These are phyloP conservation scores for Gaultheria prostrata DNA, from an alignment of 148 eudicot species.

Conservation along the genomic window DNA sequence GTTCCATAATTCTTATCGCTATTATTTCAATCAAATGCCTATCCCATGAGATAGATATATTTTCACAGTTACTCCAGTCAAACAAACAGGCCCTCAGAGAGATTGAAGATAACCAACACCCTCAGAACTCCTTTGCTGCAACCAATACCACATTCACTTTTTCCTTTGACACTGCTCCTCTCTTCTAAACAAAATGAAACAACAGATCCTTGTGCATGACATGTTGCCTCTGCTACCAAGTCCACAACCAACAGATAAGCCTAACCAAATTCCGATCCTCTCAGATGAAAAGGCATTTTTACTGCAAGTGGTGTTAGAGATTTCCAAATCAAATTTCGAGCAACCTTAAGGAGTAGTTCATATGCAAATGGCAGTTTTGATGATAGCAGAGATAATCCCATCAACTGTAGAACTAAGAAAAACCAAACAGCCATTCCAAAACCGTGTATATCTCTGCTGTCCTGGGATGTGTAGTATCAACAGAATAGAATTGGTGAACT, in stretches of 20 bases:
- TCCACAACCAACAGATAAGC: not conserved
- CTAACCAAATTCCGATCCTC: not conserved
- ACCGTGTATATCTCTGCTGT: slow-evolving; percentile 52
- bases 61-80: not conserved
- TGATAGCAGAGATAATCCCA: not conserved
- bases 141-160: not conserved
- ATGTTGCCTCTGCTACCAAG: not conserved
- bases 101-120: not conserved
- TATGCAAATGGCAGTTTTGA: not conserved
- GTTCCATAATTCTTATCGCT: not conserved
- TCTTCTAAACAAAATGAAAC: not conserved
- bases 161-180: not conserved
- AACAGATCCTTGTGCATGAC: not conserved
- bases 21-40: not conserved
- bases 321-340: not conserved
- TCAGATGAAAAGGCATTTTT: not conserved
- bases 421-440: slow-evolving; percentile 40
- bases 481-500: slow-evolving; percentile 62
- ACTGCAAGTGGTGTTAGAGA: not conserved
- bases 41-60: not conserved
- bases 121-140: not conserved
- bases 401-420: slow-evolving; percentile 11
- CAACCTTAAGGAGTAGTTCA: not conserved
- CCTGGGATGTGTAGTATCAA: slow-evolving; percentile 59
- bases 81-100: not conserved